These are phyloP conservation scores for Panaeolus cyanescens DNA, from an alignment of 768 basidiomycete genomes.

Conservation along the genomic window DNA sequence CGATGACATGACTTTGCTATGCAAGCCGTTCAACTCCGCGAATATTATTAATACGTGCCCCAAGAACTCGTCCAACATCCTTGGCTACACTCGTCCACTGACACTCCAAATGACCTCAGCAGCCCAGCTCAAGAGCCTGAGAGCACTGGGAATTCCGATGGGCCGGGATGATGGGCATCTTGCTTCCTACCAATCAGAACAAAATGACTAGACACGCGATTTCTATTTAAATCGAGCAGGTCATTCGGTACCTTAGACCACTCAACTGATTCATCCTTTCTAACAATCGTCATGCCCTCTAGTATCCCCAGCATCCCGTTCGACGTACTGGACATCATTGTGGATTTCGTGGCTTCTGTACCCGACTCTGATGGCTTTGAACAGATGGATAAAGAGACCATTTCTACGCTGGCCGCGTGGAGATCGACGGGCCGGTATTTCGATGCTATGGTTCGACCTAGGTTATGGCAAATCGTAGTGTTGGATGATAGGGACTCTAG, in stretches of 20 bases:
- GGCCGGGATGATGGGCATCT: neutral
- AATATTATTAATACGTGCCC: too few relatives aligned
- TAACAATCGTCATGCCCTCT: neutral
- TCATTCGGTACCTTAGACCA: neutral
- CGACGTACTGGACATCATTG: neutral
- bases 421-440: neutral
- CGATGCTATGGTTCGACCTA: neutral
- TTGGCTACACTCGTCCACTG: too few relatives aligned
- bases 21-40: too few relatives aligned
- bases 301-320: neutral
- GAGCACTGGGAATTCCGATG: conserved; percentile 1
- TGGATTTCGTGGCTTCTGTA: neutral
- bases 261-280: neutral
- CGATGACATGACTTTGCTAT: too few relatives aligned
- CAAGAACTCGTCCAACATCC: too few relatives aligned
- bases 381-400: neutral
- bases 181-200: neutral
- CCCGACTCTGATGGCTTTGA: neutral
- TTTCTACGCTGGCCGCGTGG: neutral
- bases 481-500: neutral
- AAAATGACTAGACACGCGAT: neutral
- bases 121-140: too few relatives aligned
- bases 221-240: neutral
- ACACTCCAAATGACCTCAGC: too few relatives aligned
- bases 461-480: neutral